Evolutionary conservation across 2,329 filamentous ascomycete genomes (phyloP).

Genomic region (Bimuria novae-zelandiae): DNA sequence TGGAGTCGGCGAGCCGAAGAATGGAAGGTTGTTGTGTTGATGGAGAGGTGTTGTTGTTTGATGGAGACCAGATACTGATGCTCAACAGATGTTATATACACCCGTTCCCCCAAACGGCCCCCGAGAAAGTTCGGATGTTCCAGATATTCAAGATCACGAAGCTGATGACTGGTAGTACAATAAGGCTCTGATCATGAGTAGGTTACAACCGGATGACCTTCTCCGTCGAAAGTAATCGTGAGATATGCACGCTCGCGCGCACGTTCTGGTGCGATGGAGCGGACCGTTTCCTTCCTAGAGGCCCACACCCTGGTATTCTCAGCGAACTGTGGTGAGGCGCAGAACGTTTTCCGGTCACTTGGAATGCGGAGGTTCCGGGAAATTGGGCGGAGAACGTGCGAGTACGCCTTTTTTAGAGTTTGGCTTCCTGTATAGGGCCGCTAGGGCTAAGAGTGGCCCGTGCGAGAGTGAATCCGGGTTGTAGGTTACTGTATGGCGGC

Average conservation of each 20-base stretch:
- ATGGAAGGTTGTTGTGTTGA: constrained; percentile 7
- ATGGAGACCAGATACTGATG: constrained; percentile 16
- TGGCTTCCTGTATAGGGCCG: constrained; percentile 25
- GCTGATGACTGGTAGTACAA: constrained; percentile 27
- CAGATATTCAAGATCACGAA: constrained; percentile 21
- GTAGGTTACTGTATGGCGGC: constrained; percentile 22
- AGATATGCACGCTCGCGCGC: constrained; percentile 22
- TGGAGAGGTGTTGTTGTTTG: constrained; percentile 13
- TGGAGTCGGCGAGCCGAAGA: neutral
- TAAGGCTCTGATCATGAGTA: constrained; percentile 23
- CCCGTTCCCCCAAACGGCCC: constrained; percentile 13
- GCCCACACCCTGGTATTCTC: constrained; percentile 6
- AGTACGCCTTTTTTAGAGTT: constrained; percentile 33
- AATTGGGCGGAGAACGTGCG: constrained; percentile 20
- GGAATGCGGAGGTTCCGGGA: constrained; percentile 25
- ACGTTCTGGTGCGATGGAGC: constrained; percentile 27
- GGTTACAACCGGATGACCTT: constrained; percentile 27
- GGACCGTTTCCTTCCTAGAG: constrained; percentile 17
- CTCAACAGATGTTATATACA: constrained; percentile 32
- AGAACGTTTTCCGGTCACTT: constrained; percentile 19
- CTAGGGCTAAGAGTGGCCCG: constrained; percentile 3
- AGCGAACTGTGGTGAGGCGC: constrained; percentile 20
- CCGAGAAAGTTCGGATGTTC: constrained; percentile 15
- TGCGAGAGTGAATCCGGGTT: constrained; percentile 2
- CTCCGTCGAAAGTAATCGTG: constrained; percentile 32